phyloP scores from a whole-genome alignment of 345 rosid genomes.

The Brassica cretica region DNA sequence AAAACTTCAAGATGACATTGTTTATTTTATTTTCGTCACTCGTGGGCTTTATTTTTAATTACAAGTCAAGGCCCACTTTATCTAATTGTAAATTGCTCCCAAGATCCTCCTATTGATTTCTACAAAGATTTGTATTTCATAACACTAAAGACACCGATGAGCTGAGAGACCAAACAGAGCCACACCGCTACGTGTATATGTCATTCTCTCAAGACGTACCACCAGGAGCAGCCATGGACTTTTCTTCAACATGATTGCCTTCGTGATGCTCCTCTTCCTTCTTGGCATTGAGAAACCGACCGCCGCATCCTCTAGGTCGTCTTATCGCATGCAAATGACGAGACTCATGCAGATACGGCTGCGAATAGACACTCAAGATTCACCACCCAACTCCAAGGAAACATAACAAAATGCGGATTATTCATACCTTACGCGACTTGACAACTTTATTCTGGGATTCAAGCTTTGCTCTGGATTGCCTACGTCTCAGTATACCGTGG shows the following conservation, averaged over 20 bases:
- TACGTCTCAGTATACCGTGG: conserved; percentile 91
- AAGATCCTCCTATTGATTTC: conserved; percentile 21
- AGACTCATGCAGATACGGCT: conserved; percentile 98
- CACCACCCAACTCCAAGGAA: neutral
- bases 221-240: conserved; percentile 46
- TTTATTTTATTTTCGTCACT: neutral
- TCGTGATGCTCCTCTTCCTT: conserved; percentile 49
- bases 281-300: conserved; percentile 84
- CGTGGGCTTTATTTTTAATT: conserved; percentile 25
- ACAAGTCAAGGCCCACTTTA: conserved; percentile 27
- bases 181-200: conserved; percentile 12
- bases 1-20: conserved; percentile 6
- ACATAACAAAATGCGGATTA: neutral
- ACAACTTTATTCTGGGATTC: conserved; percentile 69
- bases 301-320: conserved; percentile 96
- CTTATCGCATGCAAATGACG: conserved; percentile 91
- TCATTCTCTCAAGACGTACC: conserved; percentile 45
- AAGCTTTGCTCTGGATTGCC: conserved; percentile 94
- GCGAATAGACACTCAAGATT: conserved; percentile 28
- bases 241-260: conserved; percentile 42
- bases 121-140: conserved; percentile 25
- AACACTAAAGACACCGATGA: conserved; percentile 23
- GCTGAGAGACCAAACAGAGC: conserved; percentile 12
- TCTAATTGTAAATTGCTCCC: conserved; percentile 20
- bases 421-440: conserved; percentile 75